A percentile compares a stretch with the other conserved stretches of the same genome.
These are phyloP conservation scores for Sungouiella thailandica DNA, from an alignment of 805 yeast genomes.

Conservation along the genomic window DNA sequence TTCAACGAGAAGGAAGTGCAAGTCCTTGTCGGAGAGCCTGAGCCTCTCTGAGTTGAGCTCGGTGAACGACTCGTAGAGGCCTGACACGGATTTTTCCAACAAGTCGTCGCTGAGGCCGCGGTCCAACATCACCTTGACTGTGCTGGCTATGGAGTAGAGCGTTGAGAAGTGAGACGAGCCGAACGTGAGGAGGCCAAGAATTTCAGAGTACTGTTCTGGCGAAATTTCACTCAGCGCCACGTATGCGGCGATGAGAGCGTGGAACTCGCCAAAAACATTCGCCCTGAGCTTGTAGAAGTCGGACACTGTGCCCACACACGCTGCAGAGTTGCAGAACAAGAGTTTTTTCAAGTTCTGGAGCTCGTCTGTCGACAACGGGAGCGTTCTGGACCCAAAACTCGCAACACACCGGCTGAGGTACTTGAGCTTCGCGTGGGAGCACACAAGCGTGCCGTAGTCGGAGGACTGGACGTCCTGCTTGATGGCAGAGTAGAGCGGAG, in stretches of 20 bases:
- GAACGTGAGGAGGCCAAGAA: constrained; percentile 11
- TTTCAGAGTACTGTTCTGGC: constrained; percentile 1
- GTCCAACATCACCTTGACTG: too few species aligned
- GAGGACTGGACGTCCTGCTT: constrained; percentile 14
- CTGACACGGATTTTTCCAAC: constrained; percentile 19
- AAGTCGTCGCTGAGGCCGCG: constrained; percentile 2
- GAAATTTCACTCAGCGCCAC: constrained; percentile 6
- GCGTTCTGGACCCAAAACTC: constrained; percentile 2
- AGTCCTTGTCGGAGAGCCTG: constrained; percentile 56
- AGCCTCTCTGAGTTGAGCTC: constrained; percentile 54
- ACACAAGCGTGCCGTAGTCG: constrained; percentile 17
- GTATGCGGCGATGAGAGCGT: constrained; percentile 11
- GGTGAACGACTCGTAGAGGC: constrained; percentile 50
- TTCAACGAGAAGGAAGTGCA: constrained; percentile 57
- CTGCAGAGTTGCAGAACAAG: constrained; percentile 18
- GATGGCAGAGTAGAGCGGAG: constrained; percentile 4
- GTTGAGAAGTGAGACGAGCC: constrained; percentile 20
- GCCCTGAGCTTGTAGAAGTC: constrained; percentile 43
- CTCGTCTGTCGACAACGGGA: constrained; percentile 6
- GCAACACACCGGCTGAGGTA: constrained; percentile 22
- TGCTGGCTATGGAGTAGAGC: constrained; percentile 19
- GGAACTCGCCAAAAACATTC: constrained; percentile 29
- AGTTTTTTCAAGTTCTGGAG: constrained; percentile 16
- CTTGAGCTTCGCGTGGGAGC: constrained; percentile 19
- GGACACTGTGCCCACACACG: constrained; percentile 18